phyloP scores from a whole-genome alignment of 805 yeast species.

The Monosporozyma unispora region DNA sequence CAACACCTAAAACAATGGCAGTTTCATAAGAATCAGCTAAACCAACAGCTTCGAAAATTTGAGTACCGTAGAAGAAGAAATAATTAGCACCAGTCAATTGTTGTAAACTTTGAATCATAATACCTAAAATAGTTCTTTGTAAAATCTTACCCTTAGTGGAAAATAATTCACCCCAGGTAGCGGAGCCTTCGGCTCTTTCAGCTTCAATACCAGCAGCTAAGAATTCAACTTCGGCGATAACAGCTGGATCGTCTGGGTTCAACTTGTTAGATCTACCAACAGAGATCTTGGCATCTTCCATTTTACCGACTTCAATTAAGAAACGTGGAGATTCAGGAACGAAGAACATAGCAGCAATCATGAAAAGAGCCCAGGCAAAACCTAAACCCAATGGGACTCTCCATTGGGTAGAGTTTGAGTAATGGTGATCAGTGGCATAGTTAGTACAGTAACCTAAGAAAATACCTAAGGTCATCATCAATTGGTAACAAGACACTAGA shows the following conservation, averaged over 20 bases:
- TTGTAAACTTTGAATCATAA: no score
- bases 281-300: no score
- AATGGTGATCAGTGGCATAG: conserved; percentile 47
- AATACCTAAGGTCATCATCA: conserved; percentile 63
- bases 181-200: no score
- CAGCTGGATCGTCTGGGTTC: no score
- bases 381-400: conserved; percentile 60
- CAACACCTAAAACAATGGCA: conserved; percentile 49
- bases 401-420: conserved; percentile 66
- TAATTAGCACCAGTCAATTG: no score
- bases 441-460: conserved; percentile 68
- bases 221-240: no score
- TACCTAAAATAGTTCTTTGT: no score
- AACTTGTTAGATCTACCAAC: no score
- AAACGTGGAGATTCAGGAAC: conserved; percentile 72
- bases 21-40: conserved; percentile 50
- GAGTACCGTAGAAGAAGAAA: conserved; percentile 27
- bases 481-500: conserved; percentile 59
- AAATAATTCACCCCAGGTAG: no score
- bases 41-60: conserved; percentile 55
- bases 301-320: conserved; percentile 43
- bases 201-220: no score
- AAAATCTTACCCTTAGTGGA: no score
- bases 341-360: conserved; percentile 33
- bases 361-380: conserved; percentile 37